These are phyloP conservation scores for Tulasnella sp. DNA, from an alignment of 768 basidiomycete genomes.

Conservation along the genomic window DNA sequence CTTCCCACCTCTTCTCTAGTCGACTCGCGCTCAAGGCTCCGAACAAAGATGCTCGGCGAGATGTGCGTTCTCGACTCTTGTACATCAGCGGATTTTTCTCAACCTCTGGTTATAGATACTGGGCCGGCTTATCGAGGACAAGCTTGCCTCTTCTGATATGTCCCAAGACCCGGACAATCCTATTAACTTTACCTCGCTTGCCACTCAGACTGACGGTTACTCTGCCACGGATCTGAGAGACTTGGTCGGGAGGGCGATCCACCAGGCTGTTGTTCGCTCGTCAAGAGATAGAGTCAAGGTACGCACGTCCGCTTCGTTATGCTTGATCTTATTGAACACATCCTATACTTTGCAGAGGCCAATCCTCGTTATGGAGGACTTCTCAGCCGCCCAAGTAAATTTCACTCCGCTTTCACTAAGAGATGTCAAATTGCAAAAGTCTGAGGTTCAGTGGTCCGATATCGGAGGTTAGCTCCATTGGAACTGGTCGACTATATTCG, in stretches of 20 bases:
- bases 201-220: conserved; percentile 91
- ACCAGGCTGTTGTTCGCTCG: conserved; percentile 74
- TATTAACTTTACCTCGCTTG: conserved; percentile 75
- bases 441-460: conserved; percentile 86
- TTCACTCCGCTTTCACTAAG: conserved; percentile 88
- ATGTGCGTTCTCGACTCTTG: conserved; percentile 55
- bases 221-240: conserved; percentile 84
- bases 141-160: conserved; percentile 55
- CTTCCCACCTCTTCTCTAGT: conserved; percentile 80
- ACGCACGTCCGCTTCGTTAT: conserved; percentile 9
- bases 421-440: conserved; percentile 86
- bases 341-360: conserved; percentile 13
- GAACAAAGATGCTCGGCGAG: conserved; percentile 75
- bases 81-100: neutral
- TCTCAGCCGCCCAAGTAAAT: conserved; percentile 74
- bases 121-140: conserved; percentile 49
- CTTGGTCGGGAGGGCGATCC: conserved; percentile 77
- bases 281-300: conserved; percentile 43
- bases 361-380: conserved; percentile 56
- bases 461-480: conserved; percentile 70
- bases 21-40: conserved; percentile 74
- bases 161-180: conserved; percentile 51
- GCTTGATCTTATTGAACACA: neutral
- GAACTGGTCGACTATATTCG: neutral
- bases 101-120: conserved; percentile 23